Base-by-base conservation (phyloP, 805 yeast species). In the Candida caryicola region DNA sequence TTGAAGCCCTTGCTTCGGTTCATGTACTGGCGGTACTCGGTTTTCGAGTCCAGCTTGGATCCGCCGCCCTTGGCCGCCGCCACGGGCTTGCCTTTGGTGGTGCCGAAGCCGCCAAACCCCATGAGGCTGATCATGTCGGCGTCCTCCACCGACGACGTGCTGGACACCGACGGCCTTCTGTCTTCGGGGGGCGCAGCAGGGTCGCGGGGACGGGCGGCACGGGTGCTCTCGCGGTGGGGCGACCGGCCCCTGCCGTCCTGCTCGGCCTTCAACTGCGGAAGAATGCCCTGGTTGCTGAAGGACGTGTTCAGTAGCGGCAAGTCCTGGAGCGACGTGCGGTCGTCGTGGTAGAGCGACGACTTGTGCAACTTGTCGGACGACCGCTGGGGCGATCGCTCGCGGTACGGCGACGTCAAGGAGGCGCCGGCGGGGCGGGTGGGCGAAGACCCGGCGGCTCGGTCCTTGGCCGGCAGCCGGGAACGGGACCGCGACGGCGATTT, bases 1-100 rank as follows among this genome's bases (percentile, higher is more conserved):
- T 76, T 77, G 54, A 75, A 76, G 3, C 82, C 82, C 45, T 73
- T 74, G 10, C 57, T 66, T 39, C 81, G 59, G 51, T 77, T 78
- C 79, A 77, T 77, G 45, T 79, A 79, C 54, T 78, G 83, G 49
- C 84, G 64, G 50, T 75, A 79, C 29, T 69, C 69, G 0, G 76
- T 60, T 37, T 65, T 65, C 37, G 59, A 60, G 23, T 65, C 59
- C 39, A 60, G 61, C 41, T 61, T 60, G 2, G 57, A 60, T 0
- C 64, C 62, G 1, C 78, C 80, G 14, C 72, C 73, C 37, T 67
- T 65, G 3, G 72, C 57, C 2, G 78, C 80, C 26, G 56, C 56
- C 4, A 78, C 83, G 32, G 76, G 74, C 45, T 76, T 75, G 29
- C 77, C 74, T 52, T 79, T 79, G 4, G 85, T 78, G 1, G 77